Evolutionary conservation across 2,329 filamentous ascomycete genomes (phyloP), one percentile per base, ranked within the genome.

Genomic region (Keithomyces neogunnii): DNA sequence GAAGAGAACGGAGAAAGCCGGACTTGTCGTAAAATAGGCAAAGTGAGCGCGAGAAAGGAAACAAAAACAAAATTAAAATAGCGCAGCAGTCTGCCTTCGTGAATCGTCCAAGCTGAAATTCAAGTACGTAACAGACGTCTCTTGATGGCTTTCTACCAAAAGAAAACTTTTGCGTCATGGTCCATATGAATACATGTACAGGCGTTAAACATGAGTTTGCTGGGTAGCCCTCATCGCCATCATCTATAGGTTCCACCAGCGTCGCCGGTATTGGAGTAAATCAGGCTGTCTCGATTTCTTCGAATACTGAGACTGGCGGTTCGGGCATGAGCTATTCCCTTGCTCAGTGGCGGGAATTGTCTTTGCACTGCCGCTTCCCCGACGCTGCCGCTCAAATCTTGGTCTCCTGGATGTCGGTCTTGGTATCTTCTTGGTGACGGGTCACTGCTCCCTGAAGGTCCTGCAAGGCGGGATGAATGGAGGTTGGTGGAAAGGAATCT

Each of bases 401-500:
- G 69, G 29, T 75, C 71, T 36, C 67, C 66, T 10, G 65, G 65
- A 3, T 69, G 59, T 47, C 75, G 66, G 32, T 81, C 77, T 26
- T 78, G 61, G 52, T 78, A 81, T 36, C 75, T 72, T 33, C 77
- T 71, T 13, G 67, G 62, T 5, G 71, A 64, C 2, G 69, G 61
- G 5, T 68, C 61, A 13, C 67, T 67, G 2, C 72, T 66, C 13
- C 67, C 65, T 2, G 64, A 58, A 2, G 73, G 68, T 4, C 67
- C 62, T 3, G 70, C 66, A 7, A 80, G 60, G 30, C 78, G 73
- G 48, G 75, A 74, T 51, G 61, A 58, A 35, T 71, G 71, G 43
- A 77, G 61, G 28, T 70, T 73, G 0, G 78, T 74, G 6, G 76
- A 70, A 13, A 72, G 71, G 47, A 81, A 67, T 26, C 80, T 73